A percentile compares a stretch with the other conserved stretches of the same genome.
Conservation (phyloP, 2,329 filamentous ascomycete species). For the Cladosporium cucumerinum region DNA sequence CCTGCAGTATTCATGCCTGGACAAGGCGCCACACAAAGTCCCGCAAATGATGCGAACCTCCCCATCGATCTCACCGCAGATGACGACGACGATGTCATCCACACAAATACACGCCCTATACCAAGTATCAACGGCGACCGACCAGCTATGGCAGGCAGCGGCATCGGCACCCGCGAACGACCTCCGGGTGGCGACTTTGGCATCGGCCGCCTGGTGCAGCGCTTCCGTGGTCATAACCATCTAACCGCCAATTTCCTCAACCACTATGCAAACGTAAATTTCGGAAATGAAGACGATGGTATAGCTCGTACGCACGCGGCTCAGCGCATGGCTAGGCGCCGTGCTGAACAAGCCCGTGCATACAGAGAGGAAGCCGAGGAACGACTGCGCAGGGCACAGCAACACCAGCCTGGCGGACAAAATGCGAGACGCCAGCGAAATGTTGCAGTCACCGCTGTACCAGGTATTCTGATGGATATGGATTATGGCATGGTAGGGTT, state of each 20-base stretch:
- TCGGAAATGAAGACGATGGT: background rate
- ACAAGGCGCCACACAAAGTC: background rate
- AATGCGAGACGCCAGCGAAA: background rate
- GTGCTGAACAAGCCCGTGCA: background rate
- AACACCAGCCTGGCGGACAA: background rate
- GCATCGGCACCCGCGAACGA: conserved; percentile 8
- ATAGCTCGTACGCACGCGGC: background rate
- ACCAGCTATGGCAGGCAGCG: conserved; percentile 20
- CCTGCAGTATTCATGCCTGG: background rate
- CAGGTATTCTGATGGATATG: conserved; percentile 23
- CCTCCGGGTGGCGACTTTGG: background rate
- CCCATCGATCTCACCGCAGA: conserved; percentile 35
- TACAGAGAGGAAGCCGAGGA: background rate
- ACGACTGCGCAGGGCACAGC: background rate
- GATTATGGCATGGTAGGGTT: conserved; percentile 45
- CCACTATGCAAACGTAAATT: background rate
- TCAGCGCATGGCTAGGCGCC: background rate
- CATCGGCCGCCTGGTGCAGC: conserved; percentile 7
- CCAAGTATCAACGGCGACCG: conserved; percentile 25
- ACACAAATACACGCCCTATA: conserved; percentile 23
- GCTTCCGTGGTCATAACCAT: background rate
- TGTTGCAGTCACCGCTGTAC: background rate
- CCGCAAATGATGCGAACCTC: background rate
- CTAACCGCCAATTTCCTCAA: background rate
- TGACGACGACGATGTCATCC: conserved; percentile 33